A percentile compares a stretch with the other conserved stretches of the same genome.
phyloP scores from a whole-genome alignment of 148 eudicot genomes.

The Camellia lanceoleosa region DNA sequence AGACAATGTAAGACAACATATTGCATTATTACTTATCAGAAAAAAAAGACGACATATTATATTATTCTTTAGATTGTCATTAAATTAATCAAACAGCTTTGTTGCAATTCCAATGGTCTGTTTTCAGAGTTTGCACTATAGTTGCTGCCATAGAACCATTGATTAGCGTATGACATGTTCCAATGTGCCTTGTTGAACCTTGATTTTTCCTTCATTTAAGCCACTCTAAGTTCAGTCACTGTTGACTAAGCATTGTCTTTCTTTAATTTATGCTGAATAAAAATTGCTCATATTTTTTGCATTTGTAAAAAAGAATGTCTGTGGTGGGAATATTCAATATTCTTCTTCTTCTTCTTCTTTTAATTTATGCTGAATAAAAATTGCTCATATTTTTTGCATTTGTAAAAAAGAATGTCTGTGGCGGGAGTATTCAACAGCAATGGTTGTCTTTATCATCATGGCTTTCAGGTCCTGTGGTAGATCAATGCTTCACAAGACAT shows the following conservation, averaged over 20 bases:
- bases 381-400: background rate
- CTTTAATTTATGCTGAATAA: background rate
- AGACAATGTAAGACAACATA: background rate
- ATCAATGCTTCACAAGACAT: slow-evolving; percentile 92
- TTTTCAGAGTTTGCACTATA: background rate
- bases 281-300: background rate
- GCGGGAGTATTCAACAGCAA: background rate
- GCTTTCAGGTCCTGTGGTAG: slow-evolving; percentile 77
- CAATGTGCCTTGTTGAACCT: background rate
- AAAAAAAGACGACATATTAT: no score
- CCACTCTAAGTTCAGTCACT: background rate
- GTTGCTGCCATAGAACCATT: background rate
- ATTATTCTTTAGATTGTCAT: background rate
- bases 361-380: background rate
- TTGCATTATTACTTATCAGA: background rate
- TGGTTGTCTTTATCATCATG: slow-evolving; percentile 16
- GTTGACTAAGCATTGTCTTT: background rate
- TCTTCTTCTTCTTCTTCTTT: no score
- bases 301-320: background rate
- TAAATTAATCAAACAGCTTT: background rate
- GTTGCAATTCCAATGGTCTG: background rate
- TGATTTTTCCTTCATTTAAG: background rate
- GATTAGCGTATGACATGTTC: background rate
- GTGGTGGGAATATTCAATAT: background rate
- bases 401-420: background rate